phyloP scores from a whole-genome alignment of 768 basidiomycete species.

The Kwoniella europaea region DNA sequence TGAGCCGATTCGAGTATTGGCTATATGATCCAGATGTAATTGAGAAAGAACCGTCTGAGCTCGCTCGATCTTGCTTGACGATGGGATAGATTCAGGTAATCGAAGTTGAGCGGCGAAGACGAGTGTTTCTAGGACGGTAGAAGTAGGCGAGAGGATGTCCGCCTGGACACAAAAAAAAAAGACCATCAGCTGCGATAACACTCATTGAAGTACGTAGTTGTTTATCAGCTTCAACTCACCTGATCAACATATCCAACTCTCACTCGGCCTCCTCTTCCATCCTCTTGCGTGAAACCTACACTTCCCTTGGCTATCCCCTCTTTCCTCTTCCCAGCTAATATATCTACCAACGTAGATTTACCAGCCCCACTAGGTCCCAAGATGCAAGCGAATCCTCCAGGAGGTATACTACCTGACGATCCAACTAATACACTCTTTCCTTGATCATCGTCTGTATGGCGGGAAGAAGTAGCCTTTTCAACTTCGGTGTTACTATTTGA shows the following conservation, averaged over 20 bases:
- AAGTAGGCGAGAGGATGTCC: slow-evolving; percentile 76
- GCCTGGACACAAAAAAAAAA: slow-evolving; percentile 62
- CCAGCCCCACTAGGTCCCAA: slow-evolving; percentile 91
- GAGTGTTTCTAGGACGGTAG: slow-evolving; percentile 82
- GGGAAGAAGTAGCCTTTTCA: slow-evolving; percentile 4
- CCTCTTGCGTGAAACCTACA: slow-evolving; percentile 64
- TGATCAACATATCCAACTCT: slow-evolving; percentile 81
- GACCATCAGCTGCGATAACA: slow-evolving; percentile 8
- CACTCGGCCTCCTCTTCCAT: slow-evolving; percentile 54
- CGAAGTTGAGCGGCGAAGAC: slow-evolving; percentile 84
- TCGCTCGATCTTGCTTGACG: slow-evolving; percentile 49
- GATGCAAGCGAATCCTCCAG: slow-evolving; percentile 88
- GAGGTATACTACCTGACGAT: slow-evolving; percentile 71
- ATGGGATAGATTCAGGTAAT: slow-evolving; percentile 65
- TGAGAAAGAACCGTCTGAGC: slow-evolving; percentile 73
- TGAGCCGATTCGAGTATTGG: slow-evolving; percentile 74
- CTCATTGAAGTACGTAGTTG: slow-evolving; percentile 11
- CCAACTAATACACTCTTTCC: slow-evolving; percentile 73
- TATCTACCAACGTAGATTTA: slow-evolving; percentile 88
- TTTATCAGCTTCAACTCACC: slow-evolving; percentile 33
- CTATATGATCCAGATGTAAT: slow-evolving; percentile 74
- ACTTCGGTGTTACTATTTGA: background rate
- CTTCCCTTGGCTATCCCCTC: slow-evolving; percentile 70
- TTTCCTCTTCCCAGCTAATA: slow-evolving; percentile 83
- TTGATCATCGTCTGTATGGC: slow-evolving; percentile 35